These are phyloP conservation scores for Dentiscutata heterogama DNA, from an alignment of 371 early-diverging fungal species.

Conservation along the genomic window DNA sequence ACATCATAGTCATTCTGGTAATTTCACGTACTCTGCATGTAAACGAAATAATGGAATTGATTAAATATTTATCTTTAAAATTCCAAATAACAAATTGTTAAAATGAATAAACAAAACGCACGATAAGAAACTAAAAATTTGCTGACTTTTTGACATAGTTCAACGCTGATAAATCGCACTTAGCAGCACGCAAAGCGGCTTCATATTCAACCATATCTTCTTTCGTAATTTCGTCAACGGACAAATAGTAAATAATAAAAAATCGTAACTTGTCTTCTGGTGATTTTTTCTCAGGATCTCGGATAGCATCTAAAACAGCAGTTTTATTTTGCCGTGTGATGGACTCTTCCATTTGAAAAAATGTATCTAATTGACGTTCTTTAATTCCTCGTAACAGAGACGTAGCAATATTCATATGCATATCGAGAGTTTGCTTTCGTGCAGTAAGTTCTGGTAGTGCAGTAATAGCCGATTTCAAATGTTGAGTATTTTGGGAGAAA, in stretches of 20 bases:
- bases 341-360: slow-evolving; percentile 95
- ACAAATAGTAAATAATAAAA: slow-evolving; percentile 88
- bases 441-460: slow-evolving; percentile 96
- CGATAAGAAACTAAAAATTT: not conserved
- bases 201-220: slow-evolving; percentile 89
- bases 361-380: slow-evolving; percentile 94
- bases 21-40: slow-evolving; percentile 71
- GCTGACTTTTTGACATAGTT: slow-evolving; percentile 82
- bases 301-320: slow-evolving; percentile 83
- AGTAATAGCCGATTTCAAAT: slow-evolving; percentile 91
- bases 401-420: slow-evolving; percentile 99
- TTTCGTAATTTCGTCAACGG: slow-evolving; percentile 53
- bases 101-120: not conserved
- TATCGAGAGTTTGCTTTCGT: slow-evolving; percentile 94
- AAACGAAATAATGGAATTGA: not conserved
- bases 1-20: slow-evolving; percentile 74
- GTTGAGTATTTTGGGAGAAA: slow-evolving; percentile 81
- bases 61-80: not conserved
- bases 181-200: slow-evolving; percentile 77
- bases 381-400: slow-evolving; percentile 92
- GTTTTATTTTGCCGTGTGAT: slow-evolving; percentile 80
- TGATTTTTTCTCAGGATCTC: slow-evolving; percentile 80
- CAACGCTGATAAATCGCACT: slow-evolving; percentile 79
- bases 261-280: slow-evolving; percentile 93
- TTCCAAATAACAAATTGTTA: not conserved